These are phyloP conservation scores for Pseudocercospora vitis DNA, from an alignment of 2,329 filamentous ascomycete genomes.

Conservation along the genomic window DNA sequence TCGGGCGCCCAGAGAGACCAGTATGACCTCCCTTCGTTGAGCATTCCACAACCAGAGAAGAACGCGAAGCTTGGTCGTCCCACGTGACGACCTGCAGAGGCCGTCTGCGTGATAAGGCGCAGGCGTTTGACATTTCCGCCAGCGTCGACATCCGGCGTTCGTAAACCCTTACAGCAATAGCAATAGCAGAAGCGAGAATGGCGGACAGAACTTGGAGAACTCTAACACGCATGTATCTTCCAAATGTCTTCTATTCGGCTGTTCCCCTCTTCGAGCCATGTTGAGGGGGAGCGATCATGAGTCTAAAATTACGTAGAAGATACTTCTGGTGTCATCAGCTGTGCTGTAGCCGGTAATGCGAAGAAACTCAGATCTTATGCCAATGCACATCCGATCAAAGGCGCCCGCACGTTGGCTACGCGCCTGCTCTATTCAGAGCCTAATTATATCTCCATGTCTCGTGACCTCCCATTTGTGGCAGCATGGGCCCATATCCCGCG, in stretches of 20 bases:
- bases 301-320: conserved; percentile 1
- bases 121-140: too few relatives aligned
- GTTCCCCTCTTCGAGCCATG: conserved; percentile 1
- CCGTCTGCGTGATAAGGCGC: too few relatives aligned
- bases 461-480: conserved; percentile 34
- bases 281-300: neutral
- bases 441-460: conserved; percentile 34
- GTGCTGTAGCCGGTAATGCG: neutral
- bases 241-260: neutral
- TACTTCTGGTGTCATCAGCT: neutral
- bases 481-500: conserved; percentile 30
- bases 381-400: neutral
- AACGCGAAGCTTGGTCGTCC: too few relatives aligned
- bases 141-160: too few relatives aligned
- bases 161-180: too few relatives aligned
- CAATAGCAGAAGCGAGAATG: too few relatives aligned
- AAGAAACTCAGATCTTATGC: neutral
- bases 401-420: neutral
- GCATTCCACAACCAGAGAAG: too few relatives aligned
- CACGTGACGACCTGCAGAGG: too few relatives aligned
- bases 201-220: too few relatives aligned
- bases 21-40: too few relatives aligned
- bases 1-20: too few relatives aligned
- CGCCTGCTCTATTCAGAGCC: neutral
- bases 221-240: conserved; percentile 6